Evolutionary conservation across 139 green algal species (phyloP), one percentile per base, ranked within the genome.

Genomic region (Spirogloea muscicola): DNA sequence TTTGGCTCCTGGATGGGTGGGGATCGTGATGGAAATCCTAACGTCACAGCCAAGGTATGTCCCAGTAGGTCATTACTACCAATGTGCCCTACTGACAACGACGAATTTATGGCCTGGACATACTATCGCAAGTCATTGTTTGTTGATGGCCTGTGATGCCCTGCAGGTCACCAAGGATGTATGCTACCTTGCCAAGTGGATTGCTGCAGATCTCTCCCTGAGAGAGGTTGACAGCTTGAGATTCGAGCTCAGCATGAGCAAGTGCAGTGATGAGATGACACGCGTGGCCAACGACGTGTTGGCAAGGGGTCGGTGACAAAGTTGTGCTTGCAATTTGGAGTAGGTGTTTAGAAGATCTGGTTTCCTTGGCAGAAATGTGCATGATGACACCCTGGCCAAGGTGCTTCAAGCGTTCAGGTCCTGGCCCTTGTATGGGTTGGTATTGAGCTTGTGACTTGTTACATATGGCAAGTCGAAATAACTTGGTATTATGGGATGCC

Each of bases 1-100:
- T 93, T 93, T 76, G 90, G 90, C 57, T 88, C 84, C 39, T 98
- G 93, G 93, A 98, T 98, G 93, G 93, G 93, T 3, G 93, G 93
- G 18, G 93, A 98, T 85, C 77, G 92, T 0, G 93, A 98, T 4
- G 72, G 91, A 61, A 97, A 98, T 87, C 91, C 93, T 61, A 93
- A 92, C 79, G 92, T 98, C 16, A 96, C 88, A 1, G 80, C 89
- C 57, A 86, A 76, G 39, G 64, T 65, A 7, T n/a, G n/a, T 55
- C 21, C n/a, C 21, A 55, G 21, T 55, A 21, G n/a, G 21, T 55
- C 46, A 55, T 55, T 21, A 55, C 21, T 21, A 21, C 21, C 21
- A 21, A 55, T 55, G 21, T 55, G 21, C 21, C 46, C 21, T 55
- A 21, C 21, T 21, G 21, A 55, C 21, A 21, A 21, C 46, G 21